Base-by-base conservation (phyloP, 441 rosid species). In the Rhodomyrtus psidioides region DNA sequence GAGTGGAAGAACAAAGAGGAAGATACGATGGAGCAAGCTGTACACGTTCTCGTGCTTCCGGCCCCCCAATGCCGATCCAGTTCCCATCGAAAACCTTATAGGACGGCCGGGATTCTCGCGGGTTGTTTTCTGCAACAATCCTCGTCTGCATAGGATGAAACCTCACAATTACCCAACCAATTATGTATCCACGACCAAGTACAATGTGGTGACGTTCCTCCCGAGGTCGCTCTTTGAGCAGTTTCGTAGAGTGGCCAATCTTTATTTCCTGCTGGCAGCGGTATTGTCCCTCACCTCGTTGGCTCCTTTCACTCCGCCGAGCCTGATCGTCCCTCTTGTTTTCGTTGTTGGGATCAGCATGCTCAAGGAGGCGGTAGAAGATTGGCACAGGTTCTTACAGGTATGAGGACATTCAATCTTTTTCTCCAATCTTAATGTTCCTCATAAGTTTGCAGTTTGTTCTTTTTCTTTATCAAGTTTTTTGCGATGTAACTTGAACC, bases 201-300 rank as follows among this genome's bases (percentile, higher is more conserved):
- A 95, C 84, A 93, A 90, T 83, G 83, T 89, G 15, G 55, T 90
- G 21, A 93, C 94, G 17, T 95, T 95, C 91, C 89, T 94, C 12
- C 95, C 96, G 6, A 95, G 85, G 53, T 91, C 96, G 74, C 91
- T 94, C 81, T 94, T 93, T 15, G 97, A 95, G 92, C 97, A 95
- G 85, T 94, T 95, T 75, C 92, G 92, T 53, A 89, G 96, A 46
- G 98, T 93, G 53, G 98, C 98, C 85, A 95, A 95, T 84, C 88
- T 94, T 70, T 95, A 93, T 82, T 95, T 95, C 51, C 91, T 95
- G 12, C 51, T 94, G 60, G 93, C 94, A 9, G 98, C 94, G 4
- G 81, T 87, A 51, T 85, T 95, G 59, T 94, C 98, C 28, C 88
- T 90, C 24, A 87, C 92, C 83, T 84, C 91, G 57, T 84, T 92